Conservation (phyloP, 441 rosid species). For the Codiaeum variegatum region DNA sequence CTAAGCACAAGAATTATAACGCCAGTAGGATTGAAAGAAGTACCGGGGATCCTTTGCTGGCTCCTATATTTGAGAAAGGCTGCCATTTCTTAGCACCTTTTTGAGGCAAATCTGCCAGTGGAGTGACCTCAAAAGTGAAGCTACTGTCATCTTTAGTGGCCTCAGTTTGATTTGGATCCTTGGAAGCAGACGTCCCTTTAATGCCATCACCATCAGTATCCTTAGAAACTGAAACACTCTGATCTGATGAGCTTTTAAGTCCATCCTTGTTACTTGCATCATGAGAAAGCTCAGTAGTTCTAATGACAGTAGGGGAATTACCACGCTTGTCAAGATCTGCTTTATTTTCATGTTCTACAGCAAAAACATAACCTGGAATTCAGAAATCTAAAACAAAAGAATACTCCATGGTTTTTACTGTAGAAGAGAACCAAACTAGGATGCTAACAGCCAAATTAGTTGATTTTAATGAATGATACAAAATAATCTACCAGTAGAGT, state of each 20-base stretch:
- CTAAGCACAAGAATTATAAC: background rate
- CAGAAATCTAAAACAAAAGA: conserved; percentile 27
- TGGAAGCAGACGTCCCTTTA: conserved; percentile 31
- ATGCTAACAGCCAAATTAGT: background rate
- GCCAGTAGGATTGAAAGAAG: background rate
- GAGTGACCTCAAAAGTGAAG: conserved; percentile 53
- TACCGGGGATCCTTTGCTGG: conserved; percentile 47
- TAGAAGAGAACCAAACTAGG: background rate
- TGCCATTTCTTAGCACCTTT: conserved; percentile 45
- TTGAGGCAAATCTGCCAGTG: conserved; percentile 30
- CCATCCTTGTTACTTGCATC: conserved; percentile 34
- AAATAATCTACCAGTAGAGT: conserved; percentile 28
- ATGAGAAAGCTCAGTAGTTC: conserved; percentile 40
- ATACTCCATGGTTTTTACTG: conserved; percentile 16
- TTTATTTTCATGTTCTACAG: conserved; percentile 33
- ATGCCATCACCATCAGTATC: conserved; percentile 25
- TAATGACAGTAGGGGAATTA: conserved; percentile 42
- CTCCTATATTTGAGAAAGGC: conserved; percentile 37
- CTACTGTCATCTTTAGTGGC: conserved; percentile 45
- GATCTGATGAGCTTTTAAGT: conserved; percentile 34
- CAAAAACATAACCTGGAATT: conserved; percentile 31
- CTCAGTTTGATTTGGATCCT: conserved; percentile 37
- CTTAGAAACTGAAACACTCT: conserved; percentile 29
- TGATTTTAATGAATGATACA: background rate
- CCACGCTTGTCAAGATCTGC: conserved; percentile 39